Percentiles rank a stretch among this genome's conserved stretches.
Evolutionary conservation across 2,329 filamentous ascomycete species (phyloP).

Genomic region (Capronia coronata): DNA sequence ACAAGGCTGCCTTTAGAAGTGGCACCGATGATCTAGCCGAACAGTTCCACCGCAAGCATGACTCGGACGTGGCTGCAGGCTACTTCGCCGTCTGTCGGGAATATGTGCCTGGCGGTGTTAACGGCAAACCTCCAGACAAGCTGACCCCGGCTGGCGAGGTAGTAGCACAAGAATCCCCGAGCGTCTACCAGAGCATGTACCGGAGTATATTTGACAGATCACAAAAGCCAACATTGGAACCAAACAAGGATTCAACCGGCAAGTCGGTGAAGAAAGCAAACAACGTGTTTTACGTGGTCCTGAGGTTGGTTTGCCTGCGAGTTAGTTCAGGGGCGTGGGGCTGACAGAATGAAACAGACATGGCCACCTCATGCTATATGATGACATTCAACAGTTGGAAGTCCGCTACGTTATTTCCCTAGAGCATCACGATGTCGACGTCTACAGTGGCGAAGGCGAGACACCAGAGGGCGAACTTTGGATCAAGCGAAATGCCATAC

Average conservation of each 20-base stretch:
- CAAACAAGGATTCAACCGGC: conserved; percentile 40
- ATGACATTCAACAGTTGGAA: conserved; percentile 89
- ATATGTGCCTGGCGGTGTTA: conserved; percentile 84
- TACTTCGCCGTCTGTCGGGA: conserved; percentile 95
- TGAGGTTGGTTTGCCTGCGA: conserved; percentile 55
- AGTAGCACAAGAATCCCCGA: conserved; percentile 73
- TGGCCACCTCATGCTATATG: conserved; percentile 94
- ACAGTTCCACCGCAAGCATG: conserved; percentile 55
- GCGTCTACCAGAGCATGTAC: conserved; percentile 98
- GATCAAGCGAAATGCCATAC: conserved; percentile 88
- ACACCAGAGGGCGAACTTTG: conserved; percentile 90
- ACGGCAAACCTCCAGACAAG: conserved; percentile 84
- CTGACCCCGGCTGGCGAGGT: conserved; percentile 73
- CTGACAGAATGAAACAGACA: conserved; percentile 52
- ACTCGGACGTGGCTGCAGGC: conserved; percentile 74
- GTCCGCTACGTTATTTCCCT: conserved; percentile 94
- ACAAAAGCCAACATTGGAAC: conserved; percentile 49
- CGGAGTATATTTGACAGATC: conserved; percentile 88
- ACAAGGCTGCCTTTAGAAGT: conserved; percentile 57
- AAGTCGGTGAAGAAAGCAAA: conserved; percentile 54
- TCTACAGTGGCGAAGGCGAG: conserved; percentile 70
- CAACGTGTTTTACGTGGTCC: conserved; percentile 88
- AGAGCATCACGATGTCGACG: conserved; percentile 74
- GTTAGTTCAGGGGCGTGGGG: neutral
- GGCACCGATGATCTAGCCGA: conserved; percentile 55